These are phyloP conservation scores for Saccharomycopsis selenospora DNA, from an alignment of 805 yeast genomes.

Conservation along the genomic window DNA sequence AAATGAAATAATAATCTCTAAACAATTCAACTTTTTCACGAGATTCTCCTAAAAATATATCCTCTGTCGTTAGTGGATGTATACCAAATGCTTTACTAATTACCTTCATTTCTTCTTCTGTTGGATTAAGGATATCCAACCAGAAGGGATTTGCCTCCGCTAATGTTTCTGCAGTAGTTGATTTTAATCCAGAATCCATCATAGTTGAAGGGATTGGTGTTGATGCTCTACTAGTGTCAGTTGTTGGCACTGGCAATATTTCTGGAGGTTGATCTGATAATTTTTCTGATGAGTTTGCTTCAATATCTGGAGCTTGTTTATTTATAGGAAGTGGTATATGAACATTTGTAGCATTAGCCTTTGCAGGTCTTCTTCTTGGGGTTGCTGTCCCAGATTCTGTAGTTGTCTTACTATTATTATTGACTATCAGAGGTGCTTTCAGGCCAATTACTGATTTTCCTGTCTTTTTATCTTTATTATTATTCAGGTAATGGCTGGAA, in stretches of 20 bases:
- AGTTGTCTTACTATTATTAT: not conserved
- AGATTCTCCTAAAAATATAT: conserved; percentile 91
- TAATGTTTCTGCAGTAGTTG: not conserved
- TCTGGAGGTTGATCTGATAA: conserved; percentile 3
- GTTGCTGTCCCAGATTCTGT: conserved; percentile 16
- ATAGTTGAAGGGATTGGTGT: conserved; percentile 8
- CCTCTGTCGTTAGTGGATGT: conserved; percentile 97
- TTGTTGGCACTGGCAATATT: conserved; percentile 15
- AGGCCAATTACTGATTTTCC: conserved; percentile 7
- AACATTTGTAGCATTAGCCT: no score
- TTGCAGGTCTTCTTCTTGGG: conserved; percentile 8
- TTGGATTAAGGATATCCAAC: conserved; percentile 91
- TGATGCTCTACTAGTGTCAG: conserved; percentile 11
- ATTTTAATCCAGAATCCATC: conserved; percentile 8
- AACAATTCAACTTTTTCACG: conserved; percentile 96
- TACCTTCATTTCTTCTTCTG: conserved; percentile 90
- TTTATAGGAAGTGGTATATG: no score
- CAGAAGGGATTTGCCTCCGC: conserved; percentile 33
- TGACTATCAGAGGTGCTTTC: not conserved
- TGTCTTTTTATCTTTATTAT: conserved; percentile 1
- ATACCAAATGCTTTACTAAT: conserved; percentile 91
- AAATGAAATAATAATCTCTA: conserved; percentile 83
- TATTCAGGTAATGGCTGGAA: conserved; percentile 27
- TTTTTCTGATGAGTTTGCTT: no score
- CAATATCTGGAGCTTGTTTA: no score